phyloP scores from a whole-genome alignment of 2,329 filamentous ascomycete genomes.

The Emergomyces africanus region DNA sequence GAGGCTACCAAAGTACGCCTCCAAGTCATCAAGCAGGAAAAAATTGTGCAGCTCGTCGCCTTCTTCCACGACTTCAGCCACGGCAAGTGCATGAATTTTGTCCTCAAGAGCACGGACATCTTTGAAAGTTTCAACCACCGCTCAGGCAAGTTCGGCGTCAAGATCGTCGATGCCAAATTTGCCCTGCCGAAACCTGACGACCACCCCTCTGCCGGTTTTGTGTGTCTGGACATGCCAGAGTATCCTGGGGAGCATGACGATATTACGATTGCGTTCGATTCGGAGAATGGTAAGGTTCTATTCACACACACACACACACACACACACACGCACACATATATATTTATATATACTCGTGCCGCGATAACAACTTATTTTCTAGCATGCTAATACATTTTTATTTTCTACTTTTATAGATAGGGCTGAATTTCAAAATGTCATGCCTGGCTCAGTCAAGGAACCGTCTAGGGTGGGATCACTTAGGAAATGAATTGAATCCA shows the following conservation, averaged over 20 bases:
- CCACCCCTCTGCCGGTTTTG: constrained; percentile 52
- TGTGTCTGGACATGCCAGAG: constrained; percentile 77
- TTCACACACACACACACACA: neutral
- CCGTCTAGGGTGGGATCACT: constrained; percentile 30
- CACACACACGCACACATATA: too few species aligned
- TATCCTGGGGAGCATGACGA: constrained; percentile 90
- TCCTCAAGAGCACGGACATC: constrained; percentile 69
- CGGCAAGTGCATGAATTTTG: constrained; percentile 79
- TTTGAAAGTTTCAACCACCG: constrained; percentile 55
- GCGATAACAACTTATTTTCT: neutral
- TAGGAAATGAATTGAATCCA: constrained; percentile 19
- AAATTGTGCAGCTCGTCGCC: constrained; percentile 61
- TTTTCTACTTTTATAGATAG: constrained; percentile 18
- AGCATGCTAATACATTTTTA: constrained; percentile 2
- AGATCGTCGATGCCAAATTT: constrained; percentile 83
- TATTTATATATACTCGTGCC: neutral
- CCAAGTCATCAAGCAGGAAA: constrained; percentile 66
- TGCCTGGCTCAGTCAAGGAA: constrained; percentile 27
- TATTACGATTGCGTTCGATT: constrained; percentile 74
- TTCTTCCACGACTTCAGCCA: constrained; percentile 85
- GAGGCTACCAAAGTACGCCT: constrained; percentile 68
- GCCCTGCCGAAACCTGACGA: constrained; percentile 53
- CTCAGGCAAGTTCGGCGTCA: constrained; percentile 56
- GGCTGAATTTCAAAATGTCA: constrained; percentile 23
- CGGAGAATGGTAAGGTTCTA: constrained; percentile 53